Base-by-base conservation (phyloP, 768 basidiomycete genomes). In the Lactarius hatsudake region DNA sequence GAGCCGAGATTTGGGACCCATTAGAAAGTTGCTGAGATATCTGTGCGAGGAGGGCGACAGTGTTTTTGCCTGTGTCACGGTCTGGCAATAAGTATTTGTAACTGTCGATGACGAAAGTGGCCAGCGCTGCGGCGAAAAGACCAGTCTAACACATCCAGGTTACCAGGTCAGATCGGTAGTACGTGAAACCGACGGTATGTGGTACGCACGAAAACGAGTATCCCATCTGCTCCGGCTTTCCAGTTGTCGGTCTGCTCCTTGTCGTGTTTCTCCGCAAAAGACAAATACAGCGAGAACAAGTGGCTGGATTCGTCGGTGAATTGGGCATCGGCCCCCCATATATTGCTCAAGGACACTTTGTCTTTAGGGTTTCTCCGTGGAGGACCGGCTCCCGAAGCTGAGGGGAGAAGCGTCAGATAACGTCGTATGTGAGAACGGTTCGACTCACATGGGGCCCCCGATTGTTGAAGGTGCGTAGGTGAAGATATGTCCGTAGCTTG, bases 41-140 rank as follows among this genome's bases (percentile, higher is more conserved):
- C 42, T 70, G 67, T 12, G 62, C 9, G 38, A 70, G 66, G 28
- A 63, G 53, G 42, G 38, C 7, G 61, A 69, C 67, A 2, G 61
- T 30, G 8, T 61, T 48, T 6, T 20, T 32, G 3, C 57, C 66
- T 5, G 62, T 42, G 30, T 70, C 34, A 34, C 34, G 34, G 10
- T 36, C 63, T 5, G 69, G 69, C 13, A 55, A 42, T 20, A 70
- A 42, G 0, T 15, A 26, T n/a, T 69, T 70, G 42, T 69, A 70
- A 20, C 68, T 69, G 36, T 70, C 69, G 40, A 65, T 15, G 4
- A 70, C 32, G 48, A 70, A 69, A 1, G 63, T 56, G 20, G 68
- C 66, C 38, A 62, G 30, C 0, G 63, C 57, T 3, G 60, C n/a
- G 2, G 69, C 58, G 48, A 70, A 70, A 3, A 69, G 40, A 12